Percentiles rank a stretch among this genome's conserved stretches.
Conservation (phyloP, 2,329 filamentous ascomycete genomes). For the Didymella exigua region DNA sequence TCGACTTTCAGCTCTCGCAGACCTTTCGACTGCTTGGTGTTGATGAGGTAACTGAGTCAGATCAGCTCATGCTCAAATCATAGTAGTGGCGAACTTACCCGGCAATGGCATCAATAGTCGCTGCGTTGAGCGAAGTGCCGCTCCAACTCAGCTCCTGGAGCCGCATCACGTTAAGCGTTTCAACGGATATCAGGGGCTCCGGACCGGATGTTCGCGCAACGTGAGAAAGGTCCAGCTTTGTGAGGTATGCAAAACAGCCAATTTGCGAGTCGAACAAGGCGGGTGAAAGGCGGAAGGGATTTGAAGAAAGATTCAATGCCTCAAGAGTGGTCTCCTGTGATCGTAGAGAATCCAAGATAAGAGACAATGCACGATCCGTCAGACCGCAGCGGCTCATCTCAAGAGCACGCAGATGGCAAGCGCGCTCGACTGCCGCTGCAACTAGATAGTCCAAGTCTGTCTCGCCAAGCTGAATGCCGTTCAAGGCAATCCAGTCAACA, state of each 20-base stretch:
- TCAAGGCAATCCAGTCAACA: slow-evolving; percentile 73
- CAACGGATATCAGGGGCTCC: slow-evolving; percentile 68
- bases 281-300: slow-evolving; percentile 68
- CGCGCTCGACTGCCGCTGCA: slow-evolving; percentile 69
- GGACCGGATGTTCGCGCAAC: slow-evolving; percentile 66
- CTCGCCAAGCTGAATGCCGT: slow-evolving; percentile 72
- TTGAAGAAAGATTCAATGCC: slow-evolving; percentile 69
- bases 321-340: slow-evolving; percentile 71
- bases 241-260: slow-evolving; percentile 68
- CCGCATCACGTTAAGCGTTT: slow-evolving; percentile 70
- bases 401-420: slow-evolving; percentile 69
- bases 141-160: slow-evolving; percentile 70
- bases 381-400: slow-evolving; percentile 69
- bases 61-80: slow-evolving; percentile 42
- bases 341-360: slow-evolving; percentile 68
- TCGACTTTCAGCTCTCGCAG: slow-evolving; percentile 68
- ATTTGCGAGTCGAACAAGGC: slow-evolving; percentile 70
- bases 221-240: slow-evolving; percentile 69
- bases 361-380: slow-evolving; percentile 62
- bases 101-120: slow-evolving; percentile 68
- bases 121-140: slow-evolving; percentile 65
- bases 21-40: slow-evolving; percentile 62
- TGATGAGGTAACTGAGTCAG: slow-evolving; percentile 61
- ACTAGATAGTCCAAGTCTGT: slow-evolving; percentile 71
- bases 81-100: slow-evolving; percentile 27